A percentile compares a stretch with the other conserved stretches of the same genome.
These are phyloP conservation scores for Vaccinium vitisidaea DNA, from an alignment of 148 eudicot genomes.

Conservation along the genomic window DNA sequence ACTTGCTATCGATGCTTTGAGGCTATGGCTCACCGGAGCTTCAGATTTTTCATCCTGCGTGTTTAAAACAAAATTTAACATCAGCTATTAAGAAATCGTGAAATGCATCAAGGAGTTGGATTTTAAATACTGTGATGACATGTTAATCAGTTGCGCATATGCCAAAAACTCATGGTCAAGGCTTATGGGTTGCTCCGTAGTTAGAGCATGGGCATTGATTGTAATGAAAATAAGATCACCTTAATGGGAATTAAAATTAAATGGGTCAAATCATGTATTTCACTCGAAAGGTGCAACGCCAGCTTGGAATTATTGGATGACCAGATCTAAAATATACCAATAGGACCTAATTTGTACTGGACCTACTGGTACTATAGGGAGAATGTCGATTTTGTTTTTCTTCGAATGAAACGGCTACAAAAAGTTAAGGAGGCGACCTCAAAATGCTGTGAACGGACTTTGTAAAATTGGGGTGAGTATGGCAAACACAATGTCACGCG, in stretches of 20 bases:
- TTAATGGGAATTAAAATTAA: background rate
- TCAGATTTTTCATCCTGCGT: slow-evolving; percentile 59
- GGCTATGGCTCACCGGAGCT: slow-evolving; percentile 23
- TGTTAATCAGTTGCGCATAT: background rate
- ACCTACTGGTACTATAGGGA: background rate
- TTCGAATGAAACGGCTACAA: background rate
- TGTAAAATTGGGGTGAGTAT: background rate
- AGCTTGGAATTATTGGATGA: background rate
- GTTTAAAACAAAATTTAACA: background rate
- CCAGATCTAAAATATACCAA: background rate
- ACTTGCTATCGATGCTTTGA: background rate
- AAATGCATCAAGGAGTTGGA: background rate
- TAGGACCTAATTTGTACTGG: background rate
- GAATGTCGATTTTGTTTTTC: background rate
- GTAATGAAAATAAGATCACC: background rate
- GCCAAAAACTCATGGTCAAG: background rate
- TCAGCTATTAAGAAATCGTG: background rate
- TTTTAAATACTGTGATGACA: background rate
- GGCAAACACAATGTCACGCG: background rate
- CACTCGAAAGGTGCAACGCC: background rate
- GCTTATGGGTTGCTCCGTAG: background rate
- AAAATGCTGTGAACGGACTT: background rate
- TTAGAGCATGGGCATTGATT: background rate
- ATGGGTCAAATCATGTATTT: background rate
- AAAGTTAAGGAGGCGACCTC: background rate